Evolutionary conservation across 768 basidiomycete genomes (phyloP), one percentile per base, ranked within the genome.

Genomic region (Pleurotus platypus): DNA sequence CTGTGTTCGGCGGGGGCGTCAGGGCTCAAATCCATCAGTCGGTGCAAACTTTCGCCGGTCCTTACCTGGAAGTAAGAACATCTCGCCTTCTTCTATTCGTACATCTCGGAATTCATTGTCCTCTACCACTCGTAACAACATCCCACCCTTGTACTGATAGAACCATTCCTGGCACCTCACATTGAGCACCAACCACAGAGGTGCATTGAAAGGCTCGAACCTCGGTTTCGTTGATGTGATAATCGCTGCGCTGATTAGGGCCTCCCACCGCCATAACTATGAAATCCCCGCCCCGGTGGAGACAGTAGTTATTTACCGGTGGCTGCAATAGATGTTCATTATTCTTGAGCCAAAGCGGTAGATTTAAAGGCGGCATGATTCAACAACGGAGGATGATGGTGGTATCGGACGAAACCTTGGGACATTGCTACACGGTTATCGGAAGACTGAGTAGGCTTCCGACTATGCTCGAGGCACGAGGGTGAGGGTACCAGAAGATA

Each of bases 191-290:
- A 48, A 54, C 8, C 27, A 30, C 54, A 15, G 16, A 57, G 11
- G 46, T 30, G 18, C n/a, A 22, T 6, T 11, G 27, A 15, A 40
- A 30, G 13, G 30, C 30, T 35, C 30, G 30, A 8, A 88, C 90
- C 80, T 97, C 94, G 1, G 95, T 98, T 72, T 97, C 86, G 69
- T 98, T 98, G 43, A 97, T 74, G 70, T 98, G 96, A 66, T 94
- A 98, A 71, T 97, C 95, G 54, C 90, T 90, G 39, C 96, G 77
- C 67, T 92, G 86, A 67, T 99, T 99, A 0, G 96, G 96, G 0
- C 96, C 97, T 7, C 97, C 95, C 20, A 98, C 86, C 5, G 82
- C 92, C 96, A 99, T 98, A n/a, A 96, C 86, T 43, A 91, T 82
- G 65, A 89, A 96, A 68, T 98, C 94, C 24, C 78, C 77, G 38